phyloP scores from a whole-genome alignment of 306 rosid genomes.

The Styphnolobium japonicum region DNA sequence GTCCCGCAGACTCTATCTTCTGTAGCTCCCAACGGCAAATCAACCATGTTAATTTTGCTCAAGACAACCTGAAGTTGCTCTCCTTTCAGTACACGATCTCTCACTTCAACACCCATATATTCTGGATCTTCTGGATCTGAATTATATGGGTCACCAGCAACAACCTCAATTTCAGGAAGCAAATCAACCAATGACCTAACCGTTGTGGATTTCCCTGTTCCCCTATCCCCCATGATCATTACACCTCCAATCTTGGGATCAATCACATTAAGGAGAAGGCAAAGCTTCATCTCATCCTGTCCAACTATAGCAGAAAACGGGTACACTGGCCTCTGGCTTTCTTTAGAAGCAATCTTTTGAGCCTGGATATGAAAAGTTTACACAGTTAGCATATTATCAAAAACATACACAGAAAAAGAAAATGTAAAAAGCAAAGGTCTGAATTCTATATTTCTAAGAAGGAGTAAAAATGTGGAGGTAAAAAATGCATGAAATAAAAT shows the following conservation, averaged over 20 bases:
- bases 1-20: conserved; percentile 92
- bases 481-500: neutral
- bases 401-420: neutral
- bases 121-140: conserved; percentile 89
- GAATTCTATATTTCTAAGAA: neutral
- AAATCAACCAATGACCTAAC: conserved; percentile 81
- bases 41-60: conserved; percentile 88
- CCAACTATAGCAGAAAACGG: conserved; percentile 89
- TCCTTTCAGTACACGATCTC: conserved; percentile 64
- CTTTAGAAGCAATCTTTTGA: conserved; percentile 48
- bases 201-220: conserved; percentile 82
- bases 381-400: neutral
- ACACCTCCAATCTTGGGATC: conserved; percentile 94
- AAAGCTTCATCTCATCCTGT: conserved; percentile 90
- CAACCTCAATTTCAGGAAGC: conserved; percentile 76
- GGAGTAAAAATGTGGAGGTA: neutral
- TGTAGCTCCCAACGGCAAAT: conserved; percentile 85
- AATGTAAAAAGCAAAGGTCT: neutral
- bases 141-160: conserved; percentile 75
- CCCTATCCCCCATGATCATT: conserved; percentile 93
- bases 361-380: conserved; percentile 45
- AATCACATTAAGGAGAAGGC: conserved; percentile 82
- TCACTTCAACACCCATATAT: conserved; percentile 77
- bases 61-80: conserved; percentile 54
- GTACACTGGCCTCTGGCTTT: conserved; percentile 83